Evolutionary conservation across 2,329 filamentous ascomycete genomes (phyloP), one percentile per base, ranked within the genome.

Genomic region (Paraconiothyrium sp.): DNA sequence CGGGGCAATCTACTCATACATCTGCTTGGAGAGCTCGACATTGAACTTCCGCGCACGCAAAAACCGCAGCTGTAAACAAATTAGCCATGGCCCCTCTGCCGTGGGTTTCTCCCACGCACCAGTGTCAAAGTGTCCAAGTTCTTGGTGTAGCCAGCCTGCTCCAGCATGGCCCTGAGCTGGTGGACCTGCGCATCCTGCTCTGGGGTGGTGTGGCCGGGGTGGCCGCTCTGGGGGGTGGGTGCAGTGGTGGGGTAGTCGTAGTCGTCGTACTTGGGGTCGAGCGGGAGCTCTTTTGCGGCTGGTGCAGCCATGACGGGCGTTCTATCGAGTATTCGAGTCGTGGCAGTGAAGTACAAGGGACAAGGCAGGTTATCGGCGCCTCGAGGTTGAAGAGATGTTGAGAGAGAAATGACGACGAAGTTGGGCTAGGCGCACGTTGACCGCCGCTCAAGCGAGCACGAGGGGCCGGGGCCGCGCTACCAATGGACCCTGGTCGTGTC

Each of bases 11-110:
- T 24, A n/a, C 20, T 80, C 91, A 79, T 83, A 97, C 95, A 99
- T 99, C 76, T 90, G 83, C 87, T 97, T 95, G 69, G 93, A 80
- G 34, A 88, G 82, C 72, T 90, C 85, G 64, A 97, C 92, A 80
- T 97, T 91, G 80, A 97, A 99, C 85, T 98, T 98, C 77, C 95
- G 89, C 59, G 95, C 95, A 78, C 95, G 89, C 74, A 99, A 85
- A 83, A 97, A 97, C 77, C 94, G 90, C 77, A 97, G 84, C 89
- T 93, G 70, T 59, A 70, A 39, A 60, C 62, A 58, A 60, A 57
- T 72, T 70, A 74, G 73, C 63, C 24, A 30, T 47, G 51, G 41
- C 24, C 43, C 11, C 9, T 22, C 4, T 11, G 2, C 14, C 16
- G 35, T 10, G 13, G 46, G 32, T 30, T 37, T 35, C 27, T 32